A percentile compares a stretch with the other conserved stretches of the same genome.
phyloP scores from a whole-genome alignment of 192 early-diverging fungal species.

The Chytriomyces sp. region DNA sequence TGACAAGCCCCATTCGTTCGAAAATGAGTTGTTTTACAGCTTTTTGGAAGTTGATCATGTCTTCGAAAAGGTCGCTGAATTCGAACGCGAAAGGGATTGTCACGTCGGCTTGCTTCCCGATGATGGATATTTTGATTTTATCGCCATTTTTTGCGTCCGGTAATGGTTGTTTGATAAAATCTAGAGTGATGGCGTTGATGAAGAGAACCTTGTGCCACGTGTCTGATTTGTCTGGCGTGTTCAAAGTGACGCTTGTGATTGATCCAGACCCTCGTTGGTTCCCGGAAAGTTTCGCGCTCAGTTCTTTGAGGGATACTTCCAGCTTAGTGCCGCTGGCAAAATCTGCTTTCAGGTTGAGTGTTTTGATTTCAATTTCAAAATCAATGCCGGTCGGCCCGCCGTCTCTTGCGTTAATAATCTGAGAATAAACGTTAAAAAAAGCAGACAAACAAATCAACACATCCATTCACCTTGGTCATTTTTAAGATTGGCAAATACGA shows the following conservation, averaged over 20 bases:
- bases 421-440: not conserved
- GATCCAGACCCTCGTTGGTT: not conserved
- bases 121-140: not conserved
- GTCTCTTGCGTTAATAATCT: slow-evolving; percentile 26
- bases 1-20: slow-evolving; percentile 34
- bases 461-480: slow-evolving; percentile 17
- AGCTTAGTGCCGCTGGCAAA: slow-evolving; percentile 16
- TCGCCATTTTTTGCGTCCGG: not conserved
- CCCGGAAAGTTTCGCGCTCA: not conserved
- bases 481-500: slow-evolving; percentile 29
- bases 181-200: not conserved
- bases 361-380: not conserved
- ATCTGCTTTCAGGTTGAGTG: not conserved
- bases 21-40: slow-evolving; percentile 43
- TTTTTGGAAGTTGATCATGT: slow-evolving; percentile 49
- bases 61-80: slow-evolving; percentile 47
- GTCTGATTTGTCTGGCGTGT: slow-evolving; percentile 1
- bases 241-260: not conserved
- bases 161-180: not conserved
- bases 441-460: not conserved
- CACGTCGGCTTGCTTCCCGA: not conserved
- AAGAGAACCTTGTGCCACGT: slow-evolving; percentile 13
- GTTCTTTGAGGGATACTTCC: not conserved
- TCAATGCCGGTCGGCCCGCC: slow-evolving; percentile 22
- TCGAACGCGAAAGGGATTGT: slow-evolving; percentile 44